Conservation (phyloP, 345 rosid species). For the Eucalyptus erythrocorys region DNA sequence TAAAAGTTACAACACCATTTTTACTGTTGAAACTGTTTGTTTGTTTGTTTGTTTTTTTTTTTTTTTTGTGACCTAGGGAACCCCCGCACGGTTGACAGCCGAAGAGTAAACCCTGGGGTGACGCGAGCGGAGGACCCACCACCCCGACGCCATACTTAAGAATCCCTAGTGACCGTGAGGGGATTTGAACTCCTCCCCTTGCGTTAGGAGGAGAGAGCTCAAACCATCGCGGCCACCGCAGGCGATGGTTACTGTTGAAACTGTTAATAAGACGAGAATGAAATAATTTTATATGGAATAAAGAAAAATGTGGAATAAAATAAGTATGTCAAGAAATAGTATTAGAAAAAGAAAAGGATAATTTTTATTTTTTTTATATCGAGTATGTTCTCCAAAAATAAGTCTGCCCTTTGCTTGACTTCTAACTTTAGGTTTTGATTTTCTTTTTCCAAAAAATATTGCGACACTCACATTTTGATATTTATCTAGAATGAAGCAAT, state of each 20-base stretch:
- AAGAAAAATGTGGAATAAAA: neutral
- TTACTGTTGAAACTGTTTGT: neutral
- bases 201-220: too few relatives aligned
- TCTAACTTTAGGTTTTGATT: neutral
- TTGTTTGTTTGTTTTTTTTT: too few relatives aligned
- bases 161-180: too few relatives aligned
- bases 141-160: too few relatives aligned
- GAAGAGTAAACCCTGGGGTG: too few relatives aligned
- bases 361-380: neutral
- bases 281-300: neutral
- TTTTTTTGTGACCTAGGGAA: too few relatives aligned
- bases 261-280: neutral
- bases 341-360: too few relatives aligned
- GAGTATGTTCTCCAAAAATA: neutral
- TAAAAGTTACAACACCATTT: neutral
- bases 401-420: neutral
- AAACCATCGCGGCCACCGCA: too few relatives aligned
- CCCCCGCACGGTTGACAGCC: too few relatives aligned
- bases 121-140: too few relatives aligned
- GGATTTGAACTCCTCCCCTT: too few relatives aligned
- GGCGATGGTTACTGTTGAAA: too few relatives aligned
- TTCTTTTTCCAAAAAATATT: neutral
- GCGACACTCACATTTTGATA: neutral
- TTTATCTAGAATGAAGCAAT: neutral
- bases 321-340: neutral